Conservation (phyloP, 176 grass and related monocot species). For the Carex kokanica region DNA sequence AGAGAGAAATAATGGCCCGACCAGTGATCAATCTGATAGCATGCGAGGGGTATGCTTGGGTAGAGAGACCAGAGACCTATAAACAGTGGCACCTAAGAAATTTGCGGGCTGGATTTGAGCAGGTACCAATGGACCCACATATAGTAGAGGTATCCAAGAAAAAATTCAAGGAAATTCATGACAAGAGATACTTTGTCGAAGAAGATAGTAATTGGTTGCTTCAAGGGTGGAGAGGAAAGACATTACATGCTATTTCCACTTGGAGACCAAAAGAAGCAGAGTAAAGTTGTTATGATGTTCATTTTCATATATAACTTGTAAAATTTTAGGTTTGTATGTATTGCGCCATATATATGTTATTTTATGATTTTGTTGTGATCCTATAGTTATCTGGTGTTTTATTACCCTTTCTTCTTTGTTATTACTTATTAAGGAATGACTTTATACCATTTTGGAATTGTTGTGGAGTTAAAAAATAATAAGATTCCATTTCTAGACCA, state of each 20-base stretch:
- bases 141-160: constrained; percentile 24
- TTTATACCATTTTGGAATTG: neutral
- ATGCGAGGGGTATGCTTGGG: constrained; percentile 31
- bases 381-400: constrained; percentile 7
- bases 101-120: constrained; percentile 7
- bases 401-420: neutral
- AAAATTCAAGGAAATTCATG: constrained; percentile 7
- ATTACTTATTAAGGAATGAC: neutral
- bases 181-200: constrained; percentile 29
- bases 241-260: constrained; percentile 21
- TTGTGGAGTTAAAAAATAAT: neutral
- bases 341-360: no score
- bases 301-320: no score
- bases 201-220: constrained; percentile 34
- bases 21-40: constrained; percentile 30
- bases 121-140: constrained; percentile 1
- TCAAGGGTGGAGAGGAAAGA: constrained; percentile 32
- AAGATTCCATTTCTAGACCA: neutral
- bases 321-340: no score
- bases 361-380: no score
- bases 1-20: constrained; percentile 20
- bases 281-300: no score
- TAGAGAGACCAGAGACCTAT: constrained; percentile 36
- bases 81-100: constrained; percentile 32
- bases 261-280: constrained; percentile 22